Evolutionary conservation across 352 stramenopile genomes (phyloP).

Genomic region (Phytophthora ohioensis): DNA sequence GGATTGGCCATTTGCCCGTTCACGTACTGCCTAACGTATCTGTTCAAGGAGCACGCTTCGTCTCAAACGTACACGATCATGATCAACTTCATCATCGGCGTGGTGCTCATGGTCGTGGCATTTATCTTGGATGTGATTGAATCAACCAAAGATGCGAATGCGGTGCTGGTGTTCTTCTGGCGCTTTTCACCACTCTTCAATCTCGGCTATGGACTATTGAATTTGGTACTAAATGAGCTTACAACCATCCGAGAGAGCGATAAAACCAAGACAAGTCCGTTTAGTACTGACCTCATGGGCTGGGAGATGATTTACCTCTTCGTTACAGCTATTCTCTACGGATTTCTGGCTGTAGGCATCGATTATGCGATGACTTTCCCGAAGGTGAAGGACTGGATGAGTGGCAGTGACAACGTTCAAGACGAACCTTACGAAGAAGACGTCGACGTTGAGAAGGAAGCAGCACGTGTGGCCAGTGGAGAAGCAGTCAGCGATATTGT

Average conservation of each 20-base stretch:
- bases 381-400: constrained; percentile 49
- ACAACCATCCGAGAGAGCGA: constrained; percentile 39
- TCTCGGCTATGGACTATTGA: constrained; percentile 59
- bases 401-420: constrained; percentile 31
- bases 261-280: constrained; percentile 56
- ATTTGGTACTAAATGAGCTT: constrained; percentile 51
- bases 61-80: constrained; percentile 79
- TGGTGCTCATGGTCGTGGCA: constrained; percentile 67
- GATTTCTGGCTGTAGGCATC: constrained; percentile 41
- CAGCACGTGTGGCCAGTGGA: constrained; percentile 41
- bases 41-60: constrained; percentile 71
- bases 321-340: constrained; percentile 41
- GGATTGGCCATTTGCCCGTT: constrained; percentile 71
- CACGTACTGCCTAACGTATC: constrained; percentile 72
- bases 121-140: constrained; percentile 64
- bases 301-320: constrained; percentile 70
- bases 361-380: constrained; percentile 55
- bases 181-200: constrained; percentile 73
- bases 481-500: constrained; percentile 48
- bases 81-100: constrained; percentile 73
- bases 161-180: constrained; percentile 75
- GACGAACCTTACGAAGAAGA: constrained; percentile 54
- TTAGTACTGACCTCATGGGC: constrained; percentile 65
- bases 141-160: constrained; percentile 55
- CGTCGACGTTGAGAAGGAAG: constrained; percentile 49